Base-by-base conservation (phyloP, 179 eudicot genomes). In the Gypsophila paniculata region DNA sequence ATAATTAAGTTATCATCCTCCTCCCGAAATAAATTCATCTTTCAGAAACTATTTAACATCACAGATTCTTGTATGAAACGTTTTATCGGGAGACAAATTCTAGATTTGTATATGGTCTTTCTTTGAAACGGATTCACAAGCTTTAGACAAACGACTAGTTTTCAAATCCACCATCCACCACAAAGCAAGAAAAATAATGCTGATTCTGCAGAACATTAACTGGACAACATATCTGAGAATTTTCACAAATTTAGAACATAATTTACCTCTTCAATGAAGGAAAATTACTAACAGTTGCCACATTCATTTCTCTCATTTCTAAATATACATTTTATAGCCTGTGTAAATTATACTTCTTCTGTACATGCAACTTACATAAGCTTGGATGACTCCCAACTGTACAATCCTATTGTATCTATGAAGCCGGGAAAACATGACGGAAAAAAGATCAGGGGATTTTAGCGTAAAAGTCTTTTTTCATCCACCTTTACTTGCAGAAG, bases 361-460 rank as follows among this genome's bases (percentile, higher is more conserved):
- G 67, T 62, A 62, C 67, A 49, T 32, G 53, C 49, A 49, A 66
- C 74, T 34, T 49, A 29, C 73, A 77, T 39, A 68, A 68, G 14
- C 36, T 72, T 46, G 14, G 64, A 52, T 52, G 63, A 69, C 25
- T 62, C 25, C 38, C 75, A 59, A 42, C 42, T 67, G 72, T 74
- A 78, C 75, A 63, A 65, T 29, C 74, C 81, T 69, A n/a, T 22
- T 25, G n/a, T 26, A 38, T 67, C 72, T 65, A 74, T 62, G 21
- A 59, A 34, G 36, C 25, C 68, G 22, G 22, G 52, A 15, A n/a
- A 58, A 53, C 1, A 65, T 18, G 1, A 61, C 13, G 32, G 32
- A 34, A n/a, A 29, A 21, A 52, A 63, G 38, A 54, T 23, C 42
- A 54, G 61, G 46, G 59, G 25, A 68, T 67, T 39, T 52, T 8